These are phyloP conservation scores for Westerdykella ornata DNA, from an alignment of 2,329 filamentous ascomycete genomes.

Conservation along the genomic window DNA sequence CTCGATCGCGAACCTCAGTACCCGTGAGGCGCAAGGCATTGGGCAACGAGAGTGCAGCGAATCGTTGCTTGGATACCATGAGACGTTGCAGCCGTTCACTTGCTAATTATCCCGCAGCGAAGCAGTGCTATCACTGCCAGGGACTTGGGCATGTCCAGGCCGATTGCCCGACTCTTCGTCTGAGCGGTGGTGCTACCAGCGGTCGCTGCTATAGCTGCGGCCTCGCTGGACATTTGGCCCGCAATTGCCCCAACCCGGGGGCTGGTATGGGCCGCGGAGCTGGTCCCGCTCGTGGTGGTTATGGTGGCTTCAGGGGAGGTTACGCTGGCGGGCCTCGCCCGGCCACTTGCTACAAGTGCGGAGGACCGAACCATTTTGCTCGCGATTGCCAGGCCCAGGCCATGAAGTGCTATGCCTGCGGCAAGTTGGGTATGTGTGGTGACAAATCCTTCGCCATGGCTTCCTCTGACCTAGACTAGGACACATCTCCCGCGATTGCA, in stretches of 20 bases:
- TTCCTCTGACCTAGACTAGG: constrained; percentile 38
- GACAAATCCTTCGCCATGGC: not conserved
- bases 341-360: constrained; percentile 64
- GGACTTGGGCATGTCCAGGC: constrained; percentile 97
- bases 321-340: constrained; percentile 62
- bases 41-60: too few relatives aligned
- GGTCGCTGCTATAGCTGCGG: constrained; percentile 97
- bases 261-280: constrained; percentile 59
- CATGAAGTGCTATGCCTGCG: constrained; percentile 98
- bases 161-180: constrained; percentile 91
- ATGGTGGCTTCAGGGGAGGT: constrained; percentile 63
- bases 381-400: constrained; percentile 97
- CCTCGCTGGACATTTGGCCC: constrained; percentile 84
- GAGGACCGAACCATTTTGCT: constrained; percentile 93
- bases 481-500: constrained; percentile 92
- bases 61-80: too few relatives aligned
- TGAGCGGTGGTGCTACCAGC: constrained; percentile 72
- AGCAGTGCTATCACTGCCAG: constrained; percentile 99
- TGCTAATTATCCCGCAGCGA: constrained; percentile 51
- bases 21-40: too few relatives aligned
- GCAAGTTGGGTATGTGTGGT: constrained; percentile 56
- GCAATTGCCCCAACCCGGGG: constrained; percentile 71
- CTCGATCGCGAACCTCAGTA: too few relatives aligned
- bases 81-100: too few relatives aligned
- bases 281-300: constrained; percentile 64